Percentiles rank a stretch among this genome's conserved stretches.
These are phyloP conservation scores for Pythium aphanidermatum DNA, from an alignment of 352 stramenopile species.

Conservation along the genomic window DNA sequence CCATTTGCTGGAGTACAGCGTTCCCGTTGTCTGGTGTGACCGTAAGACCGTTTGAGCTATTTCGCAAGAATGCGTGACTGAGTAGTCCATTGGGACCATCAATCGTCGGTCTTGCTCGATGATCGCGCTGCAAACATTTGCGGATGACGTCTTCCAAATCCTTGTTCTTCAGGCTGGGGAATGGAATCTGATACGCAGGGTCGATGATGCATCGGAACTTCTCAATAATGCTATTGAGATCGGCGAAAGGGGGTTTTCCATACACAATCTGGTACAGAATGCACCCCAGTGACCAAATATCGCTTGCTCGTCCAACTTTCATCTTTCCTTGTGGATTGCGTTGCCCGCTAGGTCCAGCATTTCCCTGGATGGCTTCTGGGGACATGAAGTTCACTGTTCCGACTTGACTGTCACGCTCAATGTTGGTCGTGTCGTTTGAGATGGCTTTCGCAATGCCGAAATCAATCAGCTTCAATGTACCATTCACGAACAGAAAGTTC, in stretches of 20 bases:
- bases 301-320: constrained; percentile 87
- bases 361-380: constrained; percentile 86
- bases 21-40: constrained; percentile 27
- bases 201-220: constrained; percentile 96
- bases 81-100: constrained; percentile 70
- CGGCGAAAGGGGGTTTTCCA: constrained; percentile 91
- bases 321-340: constrained; percentile 66
- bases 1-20: constrained; percentile 34
- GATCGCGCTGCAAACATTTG: constrained; percentile 81
- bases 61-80: constrained; percentile 76
- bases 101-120: constrained; percentile 71
- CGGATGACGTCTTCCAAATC: constrained; percentile 84
- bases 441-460: constrained; percentile 98
- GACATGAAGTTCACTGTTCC: constrained; percentile 98
- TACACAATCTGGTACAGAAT: constrained; percentile 98
- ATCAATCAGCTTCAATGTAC: constrained; percentile 96
- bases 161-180: constrained; percentile 75
- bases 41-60: not conserved
- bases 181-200: constrained; percentile 86
- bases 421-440: constrained; percentile 96
- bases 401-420: constrained; percentile 94
- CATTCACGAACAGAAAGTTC: constrained; percentile 97
- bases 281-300: constrained; percentile 96
- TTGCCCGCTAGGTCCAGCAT: constrained; percentile 37
- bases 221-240: constrained; percentile 92